Conservation (phyloP, 2,329 filamentous ascomycete genomes). For the Aspergillus versicolor region DNA sequence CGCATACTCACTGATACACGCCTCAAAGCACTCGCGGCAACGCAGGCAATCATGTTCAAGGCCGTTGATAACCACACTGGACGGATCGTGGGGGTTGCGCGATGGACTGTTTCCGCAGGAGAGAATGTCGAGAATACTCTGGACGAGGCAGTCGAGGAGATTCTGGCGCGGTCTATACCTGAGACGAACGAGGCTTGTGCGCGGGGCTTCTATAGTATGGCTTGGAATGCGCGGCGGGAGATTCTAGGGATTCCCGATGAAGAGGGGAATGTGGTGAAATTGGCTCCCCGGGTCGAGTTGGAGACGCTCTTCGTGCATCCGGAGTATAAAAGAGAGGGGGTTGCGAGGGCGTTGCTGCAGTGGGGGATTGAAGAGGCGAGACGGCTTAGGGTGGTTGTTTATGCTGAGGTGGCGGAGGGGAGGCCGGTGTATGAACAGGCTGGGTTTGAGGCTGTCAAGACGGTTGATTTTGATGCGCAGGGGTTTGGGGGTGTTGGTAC, state of each 20-base stretch:
- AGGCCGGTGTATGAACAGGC: conserved; percentile 7
- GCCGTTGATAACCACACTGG: not conserved
- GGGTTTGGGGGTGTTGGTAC: not conserved
- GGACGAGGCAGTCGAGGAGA: not conserved
- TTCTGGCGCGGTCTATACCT: not conserved
- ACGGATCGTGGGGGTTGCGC: not conserved
- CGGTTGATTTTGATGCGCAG: not conserved
- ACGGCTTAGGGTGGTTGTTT: not conserved
- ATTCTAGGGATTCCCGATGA: not conserved
- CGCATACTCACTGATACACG: not conserved
- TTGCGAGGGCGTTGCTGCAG: conserved; percentile 1
- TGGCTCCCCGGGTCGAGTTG: not conserved
- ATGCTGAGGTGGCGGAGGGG: conserved; percentile 13
- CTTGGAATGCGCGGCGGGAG: not conserved
- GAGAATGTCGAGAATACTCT: not conserved
- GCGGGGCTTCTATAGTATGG: not conserved
- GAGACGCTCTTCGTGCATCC: conserved; percentile 10
- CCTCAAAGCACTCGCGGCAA: not conserved
- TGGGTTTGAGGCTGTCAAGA: conserved; percentile 18
- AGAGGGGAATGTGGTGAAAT: not conserved
- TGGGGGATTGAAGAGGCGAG: conserved; percentile 6
- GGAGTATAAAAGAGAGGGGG: conserved; percentile 2
- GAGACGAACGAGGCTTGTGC: not conserved
- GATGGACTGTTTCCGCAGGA: not conserved
- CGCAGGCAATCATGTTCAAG: not conserved